These are phyloP conservation scores for Colletotrichum liaoningense DNA, from an alignment of 2,329 filamentous ascomycete species.

Conservation along the genomic window DNA sequence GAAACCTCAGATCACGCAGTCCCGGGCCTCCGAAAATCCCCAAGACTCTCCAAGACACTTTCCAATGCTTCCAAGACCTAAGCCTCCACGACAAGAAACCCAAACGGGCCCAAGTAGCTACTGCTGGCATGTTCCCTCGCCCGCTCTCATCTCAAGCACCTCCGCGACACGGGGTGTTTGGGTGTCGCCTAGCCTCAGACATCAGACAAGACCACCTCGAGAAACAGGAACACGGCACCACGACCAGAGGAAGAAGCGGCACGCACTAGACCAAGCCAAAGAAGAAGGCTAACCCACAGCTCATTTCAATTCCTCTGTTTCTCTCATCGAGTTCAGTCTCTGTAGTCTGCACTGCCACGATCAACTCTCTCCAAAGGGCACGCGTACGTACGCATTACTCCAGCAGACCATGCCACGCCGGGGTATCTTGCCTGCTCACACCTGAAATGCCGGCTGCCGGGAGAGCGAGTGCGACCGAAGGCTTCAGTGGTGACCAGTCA, in stretches of 20 bases:
- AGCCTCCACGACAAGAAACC: neutral
- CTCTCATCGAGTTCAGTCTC: slow-evolving; percentile 12
- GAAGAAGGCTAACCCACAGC: slow-evolving; percentile 2
- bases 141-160: slow-evolving; percentile 13
- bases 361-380: neutral
- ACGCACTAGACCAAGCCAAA: neutral
- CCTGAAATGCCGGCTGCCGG: slow-evolving; percentile 18
- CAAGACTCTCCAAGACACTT: slow-evolving; percentile 21
- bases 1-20: neutral
- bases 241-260: neutral
- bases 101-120: neutral
- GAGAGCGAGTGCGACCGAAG: neutral
- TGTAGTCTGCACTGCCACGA: slow-evolving; percentile 32
- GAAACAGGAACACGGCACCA: neutral
- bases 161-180: slow-evolving; percentile 29
- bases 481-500: neutral
- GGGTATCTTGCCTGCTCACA: slow-evolving; percentile 11
- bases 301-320: slow-evolving; percentile 16
- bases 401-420: slow-evolving; percentile 11
- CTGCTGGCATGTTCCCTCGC: slow-evolving; percentile 12
- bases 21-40: slow-evolving; percentile 11
- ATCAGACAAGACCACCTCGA: slow-evolving; percentile 6
- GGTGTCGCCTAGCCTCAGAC: slow-evolving; percentile 10
- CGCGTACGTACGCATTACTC: slow-evolving; percentile 23
- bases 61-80: slow-evolving; percentile 13